Percentiles rank a stretch among this genome's conserved stretches.
phyloP scores from a whole-genome alignment of 306 rosid genomes.

The Betula pendula region DNA sequence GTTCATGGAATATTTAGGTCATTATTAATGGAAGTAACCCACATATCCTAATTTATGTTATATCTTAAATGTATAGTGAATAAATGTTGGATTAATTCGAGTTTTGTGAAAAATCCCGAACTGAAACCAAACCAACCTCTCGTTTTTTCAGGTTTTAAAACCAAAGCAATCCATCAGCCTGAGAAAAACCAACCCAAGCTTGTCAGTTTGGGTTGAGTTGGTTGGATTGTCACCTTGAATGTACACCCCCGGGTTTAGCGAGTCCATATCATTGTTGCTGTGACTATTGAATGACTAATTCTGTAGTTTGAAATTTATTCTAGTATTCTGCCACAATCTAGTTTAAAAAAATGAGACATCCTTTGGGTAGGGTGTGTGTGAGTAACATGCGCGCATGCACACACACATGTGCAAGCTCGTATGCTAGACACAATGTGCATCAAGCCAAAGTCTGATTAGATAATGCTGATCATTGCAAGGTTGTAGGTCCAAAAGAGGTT shows the following conservation, averaged over 20 bases:
- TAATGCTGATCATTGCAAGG: not conserved
- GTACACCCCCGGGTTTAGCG: not conserved
- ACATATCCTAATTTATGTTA: no score
- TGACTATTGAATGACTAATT: not conserved
- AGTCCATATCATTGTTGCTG: not conserved
- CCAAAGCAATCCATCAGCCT: no score
- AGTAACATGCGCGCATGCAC: not conserved
- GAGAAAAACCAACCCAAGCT: not conserved
- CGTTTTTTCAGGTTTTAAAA: no score
- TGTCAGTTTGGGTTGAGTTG: not conserved
- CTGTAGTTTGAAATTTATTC: not conserved
- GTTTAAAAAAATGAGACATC: not conserved
- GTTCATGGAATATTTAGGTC: not conserved
- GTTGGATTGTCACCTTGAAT: not conserved
- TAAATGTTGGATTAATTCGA: no score
- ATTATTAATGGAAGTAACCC: no score
- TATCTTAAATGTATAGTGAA: not conserved
- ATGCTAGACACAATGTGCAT: not conserved
- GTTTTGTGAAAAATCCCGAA: no score
- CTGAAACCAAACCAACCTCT: no score
- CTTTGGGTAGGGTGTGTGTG: not conserved
- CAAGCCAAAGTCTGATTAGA: not conserved
- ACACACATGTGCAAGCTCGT: not conserved
- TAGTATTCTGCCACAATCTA: not conserved
- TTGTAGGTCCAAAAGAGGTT: not conserved